Evolutionary conservation across 805 yeast genomes (phyloP), one percentile per base, ranked within the genome.

Genomic region (Saturnispora bothae): DNA sequence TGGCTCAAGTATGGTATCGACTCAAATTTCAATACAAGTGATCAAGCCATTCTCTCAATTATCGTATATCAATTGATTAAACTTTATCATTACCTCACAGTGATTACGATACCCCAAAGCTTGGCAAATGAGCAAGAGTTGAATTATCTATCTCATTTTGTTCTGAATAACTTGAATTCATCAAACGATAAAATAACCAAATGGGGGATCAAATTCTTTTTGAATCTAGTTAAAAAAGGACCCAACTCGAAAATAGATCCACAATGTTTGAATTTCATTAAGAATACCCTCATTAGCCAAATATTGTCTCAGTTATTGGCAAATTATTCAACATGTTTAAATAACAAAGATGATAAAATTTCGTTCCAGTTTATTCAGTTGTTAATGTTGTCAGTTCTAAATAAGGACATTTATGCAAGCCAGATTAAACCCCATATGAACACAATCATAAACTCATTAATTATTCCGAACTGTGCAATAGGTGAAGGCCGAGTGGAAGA

Each of bases 401-500:
- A 38, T 27, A 12, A 25, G 21, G 5, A 9, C 5, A 39, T 41
- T 4, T 42, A 37, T 28, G 5, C 25, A 9, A n/a, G n/a, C n/a
- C 20, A 73, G 12, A 61, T 89, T 33, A 71, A 76, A 49, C 78
- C 83, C 1, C 79, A 79, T 54, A 66, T 76, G 36, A 74, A 74
- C 30, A 68, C 72, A 5, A 61, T 89, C 19, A 63, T 89, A 26
- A 62, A 76, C 10, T 85, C 79, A 48, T 75, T 89, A 39, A 68
- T 89, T 8, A 80, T 71, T 58, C 95, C 95, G 2, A 61, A 81
- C 40, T 59, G 89, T 41, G 73, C 86, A 46, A 82, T 92, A 2
- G 66, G 71, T 6, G 78, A 76, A 38, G 76, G 70, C 5, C 73
- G 76, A 15, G 62, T 84, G 40, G 94, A 83, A 47, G 59, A 73